Evolutionary conservation across 2,329 filamentous ascomycete genomes (phyloP).

Genomic region (Penicillium freii): DNA sequence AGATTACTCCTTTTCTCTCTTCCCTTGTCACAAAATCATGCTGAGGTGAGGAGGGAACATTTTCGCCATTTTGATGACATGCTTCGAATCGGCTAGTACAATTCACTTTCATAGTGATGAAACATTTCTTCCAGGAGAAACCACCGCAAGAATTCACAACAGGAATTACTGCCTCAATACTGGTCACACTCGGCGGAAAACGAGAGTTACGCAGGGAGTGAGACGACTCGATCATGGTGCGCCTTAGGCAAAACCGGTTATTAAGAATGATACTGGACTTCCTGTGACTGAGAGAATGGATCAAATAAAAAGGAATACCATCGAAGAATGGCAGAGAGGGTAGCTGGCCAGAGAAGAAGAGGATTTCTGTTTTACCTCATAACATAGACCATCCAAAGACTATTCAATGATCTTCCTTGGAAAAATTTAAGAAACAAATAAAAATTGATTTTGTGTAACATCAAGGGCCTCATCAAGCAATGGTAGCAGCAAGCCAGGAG

Average conservation of each 20-base stretch:
- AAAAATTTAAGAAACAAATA: background rate
- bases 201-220: background rate
- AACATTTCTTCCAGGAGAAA: too few relatives aligned
- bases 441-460: background rate
- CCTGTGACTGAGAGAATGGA: background rate
- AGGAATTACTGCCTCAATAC: too few relatives aligned
- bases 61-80: background rate
- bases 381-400: background rate
- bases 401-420: background rate
- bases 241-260: background rate
- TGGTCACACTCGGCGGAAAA: background rate
- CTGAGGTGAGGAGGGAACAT: background rate
- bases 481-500: background rate
- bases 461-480: background rate
- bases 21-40: background rate
- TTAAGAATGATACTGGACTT: background rate
- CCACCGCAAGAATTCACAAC: too few relatives aligned
- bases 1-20: background rate
- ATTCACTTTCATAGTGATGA: too few relatives aligned
- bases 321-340: background rate
- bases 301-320: background rate
- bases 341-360: too few relatives aligned
- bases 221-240: background rate
- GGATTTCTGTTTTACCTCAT: background rate
- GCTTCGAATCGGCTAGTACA: background rate